Evolutionary conservation across 305 asterid species (phyloP).

Genomic region (Solanum hybrid): DNA sequence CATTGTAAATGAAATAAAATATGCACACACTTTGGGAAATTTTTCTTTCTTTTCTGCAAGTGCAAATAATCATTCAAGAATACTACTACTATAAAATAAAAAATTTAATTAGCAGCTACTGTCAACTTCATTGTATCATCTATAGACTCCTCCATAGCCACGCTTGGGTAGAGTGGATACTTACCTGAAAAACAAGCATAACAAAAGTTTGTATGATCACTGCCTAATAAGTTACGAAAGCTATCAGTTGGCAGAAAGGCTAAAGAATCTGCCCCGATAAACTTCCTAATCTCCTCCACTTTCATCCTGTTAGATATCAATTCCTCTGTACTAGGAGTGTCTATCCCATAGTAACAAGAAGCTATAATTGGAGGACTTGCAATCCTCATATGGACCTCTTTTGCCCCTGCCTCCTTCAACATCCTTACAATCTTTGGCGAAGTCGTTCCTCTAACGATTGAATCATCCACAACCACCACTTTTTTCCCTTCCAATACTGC

Average conservation of each 20-base stretch:
- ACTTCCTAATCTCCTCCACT: conserved; percentile 7
- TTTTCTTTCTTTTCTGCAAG: background rate
- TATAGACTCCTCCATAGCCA: background rate
- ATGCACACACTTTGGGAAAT: background rate
- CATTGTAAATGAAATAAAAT: background rate
- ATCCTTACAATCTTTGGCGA: conserved; percentile 75
- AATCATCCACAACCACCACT: conserved; percentile 93
- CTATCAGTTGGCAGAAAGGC: conserved; percentile 34
- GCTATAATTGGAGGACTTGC: conserved; percentile 57
- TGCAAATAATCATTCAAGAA: background rate
- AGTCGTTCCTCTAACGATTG: conserved; percentile 83
- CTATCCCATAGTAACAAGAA: conserved; percentile 51
- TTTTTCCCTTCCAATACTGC: conserved; percentile 78
- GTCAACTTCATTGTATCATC: background rate
- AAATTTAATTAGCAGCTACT: background rate
- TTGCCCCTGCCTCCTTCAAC: conserved; percentile 21
- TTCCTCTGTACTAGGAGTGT: conserved; percentile 38
- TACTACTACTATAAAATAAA: background rate
- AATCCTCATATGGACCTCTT: conserved; percentile 57
- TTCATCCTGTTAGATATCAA: conserved; percentile 8
- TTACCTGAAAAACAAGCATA: conserved; percentile 54
- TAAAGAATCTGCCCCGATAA: conserved; percentile 26
- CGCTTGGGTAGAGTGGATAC: conserved; percentile 3
- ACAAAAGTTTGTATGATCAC: conserved; percentile 27
- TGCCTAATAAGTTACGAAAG: conserved; percentile 27